Conservation (phyloP, 495 filamentous ascomycete genomes). For the Aspergillus mulundensis region DNA sequence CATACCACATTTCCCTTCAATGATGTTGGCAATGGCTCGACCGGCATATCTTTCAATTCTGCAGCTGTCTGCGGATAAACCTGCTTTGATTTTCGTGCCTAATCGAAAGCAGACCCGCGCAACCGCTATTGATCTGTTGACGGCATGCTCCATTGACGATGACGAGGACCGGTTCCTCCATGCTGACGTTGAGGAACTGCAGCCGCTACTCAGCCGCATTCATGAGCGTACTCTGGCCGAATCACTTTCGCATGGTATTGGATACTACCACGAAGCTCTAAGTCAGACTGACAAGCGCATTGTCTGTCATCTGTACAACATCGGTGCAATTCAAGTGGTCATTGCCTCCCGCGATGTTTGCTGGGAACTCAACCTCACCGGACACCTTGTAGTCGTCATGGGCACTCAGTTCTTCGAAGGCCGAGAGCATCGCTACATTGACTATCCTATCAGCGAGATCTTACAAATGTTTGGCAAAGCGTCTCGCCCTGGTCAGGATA, state of each 20-base stretch:
- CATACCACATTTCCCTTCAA: constrained; percentile 92
- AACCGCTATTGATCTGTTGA: constrained; percentile 84
- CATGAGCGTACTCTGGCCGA: constrained; percentile 85
- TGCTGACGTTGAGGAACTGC: constrained; percentile 71
- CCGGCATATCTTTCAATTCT: constrained; percentile 83
- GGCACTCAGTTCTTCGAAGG: constrained; percentile 99
- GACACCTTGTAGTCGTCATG: constrained; percentile 93
- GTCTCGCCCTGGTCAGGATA: constrained; percentile 71
- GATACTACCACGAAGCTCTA: constrained; percentile 94
- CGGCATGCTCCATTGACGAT: constrained; percentile 79
- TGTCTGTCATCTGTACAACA: constrained; percentile 82
- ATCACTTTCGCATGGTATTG: constrained; percentile 91
- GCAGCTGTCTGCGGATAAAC: constrained; percentile 81
- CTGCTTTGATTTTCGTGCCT: constrained; percentile 86
- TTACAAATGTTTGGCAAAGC: constrained; percentile 99
- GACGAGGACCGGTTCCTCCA: constrained; percentile 93
- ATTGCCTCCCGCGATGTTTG: constrained; percentile 92
- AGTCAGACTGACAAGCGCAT: constrained; percentile 86
- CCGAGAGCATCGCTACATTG: constrained; percentile 93
- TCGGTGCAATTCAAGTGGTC: constrained; percentile 90
- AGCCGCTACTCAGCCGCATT: constrained; percentile 73
- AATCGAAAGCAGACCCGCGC: constrained; percentile 86
- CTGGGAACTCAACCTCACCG: constrained; percentile 88
- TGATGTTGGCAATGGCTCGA: constrained; percentile 98
- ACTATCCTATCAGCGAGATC: constrained; percentile 94